A percentile compares a stretch with the other conserved stretches of the same genome.
phyloP scores from a whole-genome alignment of 306 rosid species.

The Sechiopsis laciniata region DNA sequence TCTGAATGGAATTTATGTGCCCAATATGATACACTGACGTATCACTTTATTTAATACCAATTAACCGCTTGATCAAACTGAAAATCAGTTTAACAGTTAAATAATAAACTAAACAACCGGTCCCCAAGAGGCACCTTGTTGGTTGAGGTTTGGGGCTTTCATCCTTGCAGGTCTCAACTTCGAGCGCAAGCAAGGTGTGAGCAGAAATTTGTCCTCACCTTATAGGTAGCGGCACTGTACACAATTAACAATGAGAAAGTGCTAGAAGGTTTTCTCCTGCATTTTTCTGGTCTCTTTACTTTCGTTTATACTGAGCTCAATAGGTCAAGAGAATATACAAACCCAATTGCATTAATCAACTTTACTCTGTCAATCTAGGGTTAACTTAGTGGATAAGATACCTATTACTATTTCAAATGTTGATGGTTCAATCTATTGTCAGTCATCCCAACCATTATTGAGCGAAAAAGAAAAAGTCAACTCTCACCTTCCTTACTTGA shows the following conservation, averaged over 20 bases:
- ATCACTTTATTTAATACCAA: not conserved
- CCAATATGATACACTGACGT: not conserved
- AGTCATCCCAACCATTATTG: not conserved
- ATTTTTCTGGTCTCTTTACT: not conserved
- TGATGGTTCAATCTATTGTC: not conserved
- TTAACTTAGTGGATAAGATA: not conserved
- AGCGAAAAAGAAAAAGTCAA: not conserved
- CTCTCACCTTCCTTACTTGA: not conserved
- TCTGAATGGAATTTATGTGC: not conserved
- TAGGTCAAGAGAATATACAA: not conserved
- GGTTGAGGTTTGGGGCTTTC: too few species aligned
- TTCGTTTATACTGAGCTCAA: not conserved
- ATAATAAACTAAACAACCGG: not conserved
- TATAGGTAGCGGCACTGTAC: not conserved
- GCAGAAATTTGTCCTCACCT: not conserved
- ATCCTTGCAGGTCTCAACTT: too few species aligned
- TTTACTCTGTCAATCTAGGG: not conserved
- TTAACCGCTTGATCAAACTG: not conserved
- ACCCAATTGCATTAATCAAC: constrained; percentile 1
- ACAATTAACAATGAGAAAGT: not conserved
- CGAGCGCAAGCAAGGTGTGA: not conserved
- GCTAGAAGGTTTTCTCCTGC: constrained; percentile 5
- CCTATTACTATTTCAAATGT: not conserved
- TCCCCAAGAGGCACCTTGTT: too few species aligned
- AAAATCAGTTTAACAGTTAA: not conserved